Conservation (phyloP, 495 filamentous ascomycete species). For the Neurospora tetraspora region DNA sequence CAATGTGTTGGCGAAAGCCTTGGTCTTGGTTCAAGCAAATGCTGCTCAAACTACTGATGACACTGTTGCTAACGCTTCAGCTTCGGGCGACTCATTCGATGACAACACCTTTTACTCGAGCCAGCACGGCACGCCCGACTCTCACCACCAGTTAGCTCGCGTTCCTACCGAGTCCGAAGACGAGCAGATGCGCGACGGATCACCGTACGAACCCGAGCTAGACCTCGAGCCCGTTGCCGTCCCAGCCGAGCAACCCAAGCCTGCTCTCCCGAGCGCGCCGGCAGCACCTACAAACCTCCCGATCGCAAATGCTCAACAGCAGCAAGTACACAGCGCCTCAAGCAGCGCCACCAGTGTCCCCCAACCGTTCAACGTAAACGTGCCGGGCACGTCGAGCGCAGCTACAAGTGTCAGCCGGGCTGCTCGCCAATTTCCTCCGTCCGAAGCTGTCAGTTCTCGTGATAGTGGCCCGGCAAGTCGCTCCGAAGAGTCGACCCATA, state of each 20-base stretch:
- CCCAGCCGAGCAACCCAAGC: neutral
- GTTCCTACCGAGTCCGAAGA: conserved; percentile 34
- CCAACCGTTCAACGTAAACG: conserved; percentile 1
- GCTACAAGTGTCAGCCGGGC: conserved; percentile 4
- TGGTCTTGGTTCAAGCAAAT: conserved; percentile 50
- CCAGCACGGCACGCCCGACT: conserved; percentile 46
- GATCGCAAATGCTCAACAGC: conserved; percentile 2
- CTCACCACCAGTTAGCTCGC: conserved; percentile 26
- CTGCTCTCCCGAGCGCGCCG: conserved; percentile 5
- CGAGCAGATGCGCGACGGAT: conserved; percentile 29
- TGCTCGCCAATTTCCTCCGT: conserved; percentile 3
- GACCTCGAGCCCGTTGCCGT: conserved; percentile 11
- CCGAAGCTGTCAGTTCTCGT: conserved; percentile 19
- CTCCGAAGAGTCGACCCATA: conserved; percentile 32
- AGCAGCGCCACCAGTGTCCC: neutral
- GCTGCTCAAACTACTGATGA: conserved; percentile 41
- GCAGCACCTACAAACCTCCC: conserved; percentile 2
- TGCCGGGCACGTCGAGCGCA: conserved; percentile 10
- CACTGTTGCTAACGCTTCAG: conserved; percentile 47
- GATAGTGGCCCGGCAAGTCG: conserved; percentile 29
- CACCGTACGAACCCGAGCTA: conserved; percentile 23
- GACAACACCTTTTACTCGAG: conserved; percentile 95
- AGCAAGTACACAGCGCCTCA: conserved; percentile 4
- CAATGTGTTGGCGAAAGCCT: conserved; percentile 60
- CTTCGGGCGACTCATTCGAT: conserved; percentile 71